These are phyloP conservation scores for Apiospora sp. DNA, from an alignment of 2,329 filamentous ascomycete genomes.

Conservation along the genomic window DNA sequence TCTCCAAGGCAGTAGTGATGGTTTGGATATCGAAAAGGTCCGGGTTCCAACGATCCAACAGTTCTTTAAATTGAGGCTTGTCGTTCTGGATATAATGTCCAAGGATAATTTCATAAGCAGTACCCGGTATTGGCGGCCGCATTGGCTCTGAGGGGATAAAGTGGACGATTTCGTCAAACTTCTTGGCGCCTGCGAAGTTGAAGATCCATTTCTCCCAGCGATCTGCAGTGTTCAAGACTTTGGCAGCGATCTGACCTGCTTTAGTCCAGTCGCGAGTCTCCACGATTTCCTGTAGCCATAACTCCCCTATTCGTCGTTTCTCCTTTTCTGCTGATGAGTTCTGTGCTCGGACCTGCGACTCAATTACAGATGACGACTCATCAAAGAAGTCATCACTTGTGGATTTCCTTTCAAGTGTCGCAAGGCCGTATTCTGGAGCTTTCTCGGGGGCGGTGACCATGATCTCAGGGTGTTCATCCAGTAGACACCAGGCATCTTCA, in stretches of 20 bases:
- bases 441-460: slow-evolving; percentile 54
- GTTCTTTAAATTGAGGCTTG: slow-evolving; percentile 75
- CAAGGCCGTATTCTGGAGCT: slow-evolving; percentile 45
- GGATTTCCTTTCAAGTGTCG: slow-evolving; percentile 51
- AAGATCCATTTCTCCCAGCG: slow-evolving; percentile 97
- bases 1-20: slow-evolving; percentile 81
- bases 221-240: slow-evolving; percentile 79
- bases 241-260: slow-evolving; percentile 83
- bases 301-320: slow-evolving; percentile 88
- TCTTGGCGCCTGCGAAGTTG: slow-evolving; percentile 85
- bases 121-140: slow-evolving; percentile 78
- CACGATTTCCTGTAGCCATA: slow-evolving; percentile 90
- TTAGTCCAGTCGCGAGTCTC: slow-evolving; percentile 75
- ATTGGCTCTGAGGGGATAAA: slow-evolving; percentile 82
- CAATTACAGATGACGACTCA: slow-evolving; percentile 69
- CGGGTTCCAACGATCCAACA: slow-evolving; percentile 84
- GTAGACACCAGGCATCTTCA: slow-evolving; percentile 84
- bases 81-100: slow-evolving; percentile 87
- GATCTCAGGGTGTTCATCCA: slow-evolving; percentile 87
- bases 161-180: slow-evolving; percentile 88
- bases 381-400: slow-evolving; percentile 75
- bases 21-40: slow-evolving; percentile 83
- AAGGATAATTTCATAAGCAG: slow-evolving; percentile 88
- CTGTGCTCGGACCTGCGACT: slow-evolving; percentile 63
- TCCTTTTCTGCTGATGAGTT: slow-evolving; percentile 81